Base-by-base conservation (phyloP, 2,329 filamentous ascomycete genomes). In the Blastomyces parvus region DNA sequence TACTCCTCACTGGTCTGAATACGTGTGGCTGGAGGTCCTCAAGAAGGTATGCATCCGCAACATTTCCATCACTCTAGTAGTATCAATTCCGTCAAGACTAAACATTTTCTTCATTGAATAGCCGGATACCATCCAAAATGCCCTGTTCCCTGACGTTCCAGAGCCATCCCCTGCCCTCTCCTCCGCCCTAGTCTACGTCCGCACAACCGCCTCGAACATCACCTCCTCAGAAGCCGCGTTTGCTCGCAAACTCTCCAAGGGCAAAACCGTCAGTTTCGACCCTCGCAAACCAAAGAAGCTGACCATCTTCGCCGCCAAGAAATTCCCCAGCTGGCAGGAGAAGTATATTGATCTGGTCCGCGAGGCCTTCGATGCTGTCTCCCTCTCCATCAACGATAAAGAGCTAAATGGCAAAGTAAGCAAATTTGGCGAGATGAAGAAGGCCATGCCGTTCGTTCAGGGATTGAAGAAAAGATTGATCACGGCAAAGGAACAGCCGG, bases 381-480 rank as follows among this genome's bases (percentile, higher is more conserved):
- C 79, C 67, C 80, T 89, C 67, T 79, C 80, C 11, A 78, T 89
- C 67, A 87, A 96, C 72, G 90, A 95, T 74, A 96, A 95, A 80
- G 86, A 85, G 63, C 80, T 97, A 57, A 89, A 86, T 70, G 86
- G 86, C 68, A 84, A 86, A 72, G 87, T 97, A 64, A 86, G 86
- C 69, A 96, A 96, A 81, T 82, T 91, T 72, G 86, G 86, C 53
- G 77, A 78, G 67, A 91, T 91, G 83, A 99, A 97, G 85, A 94
- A 95, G 79, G 93, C 91, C 2, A 97, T 97, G 93, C 94, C 94
- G 0, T 97, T 97, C 72, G 87, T 97, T 59, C 92, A 97, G 79
- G 79, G 76, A 7, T 80, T 97, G 65, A 97, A 97, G 87, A 89
- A 85, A 76, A 86, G 90, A 61, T 83, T 99, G 63, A 82, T 91